phyloP scores from a whole-genome alignment of 2,329 filamentous ascomycete genomes.

The Claviceps digitariae region DNA sequence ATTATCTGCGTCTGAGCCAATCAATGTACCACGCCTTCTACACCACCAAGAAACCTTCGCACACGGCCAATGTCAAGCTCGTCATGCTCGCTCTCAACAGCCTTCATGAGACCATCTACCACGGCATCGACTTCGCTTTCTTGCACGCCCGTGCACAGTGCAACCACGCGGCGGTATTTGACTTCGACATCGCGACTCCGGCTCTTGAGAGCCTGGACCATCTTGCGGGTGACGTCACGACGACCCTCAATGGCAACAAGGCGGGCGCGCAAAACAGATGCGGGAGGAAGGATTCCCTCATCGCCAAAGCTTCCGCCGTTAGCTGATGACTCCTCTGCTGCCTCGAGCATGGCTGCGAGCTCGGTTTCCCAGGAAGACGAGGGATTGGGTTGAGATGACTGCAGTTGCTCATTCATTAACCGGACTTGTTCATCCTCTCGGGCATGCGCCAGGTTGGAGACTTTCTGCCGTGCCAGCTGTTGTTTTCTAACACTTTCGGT shows the following conservation, averaged over 20 bases:
- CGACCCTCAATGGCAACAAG: constrained; percentile 57
- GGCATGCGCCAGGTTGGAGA: constrained; percentile 64
- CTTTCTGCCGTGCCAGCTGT: constrained; percentile 55
- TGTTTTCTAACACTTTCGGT: constrained; percentile 51
- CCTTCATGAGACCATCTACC: constrained; percentile 66
- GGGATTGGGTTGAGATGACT: constrained; percentile 29
- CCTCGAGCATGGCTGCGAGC: constrained; percentile 32
- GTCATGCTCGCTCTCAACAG: constrained; percentile 74
- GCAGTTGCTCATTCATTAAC: constrained; percentile 27
- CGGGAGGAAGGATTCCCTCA: constrained; percentile 39
- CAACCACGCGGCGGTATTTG: constrained; percentile 79
- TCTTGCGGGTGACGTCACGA: constrained; percentile 51
- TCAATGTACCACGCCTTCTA: constrained; percentile 47
- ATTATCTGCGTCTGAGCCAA: no score
- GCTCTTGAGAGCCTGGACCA: constrained; percentile 58
- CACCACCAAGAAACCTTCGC: constrained; percentile 64
- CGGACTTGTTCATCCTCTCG: constrained; percentile 54
- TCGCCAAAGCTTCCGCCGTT: constrained; percentile 22
- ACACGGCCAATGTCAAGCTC: constrained; percentile 67
- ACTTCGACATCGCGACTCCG: constrained; percentile 73
- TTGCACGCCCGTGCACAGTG: constrained; percentile 68
- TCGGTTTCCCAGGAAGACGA: constrained; percentile 41
- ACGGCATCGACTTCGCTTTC: constrained; percentile 70
- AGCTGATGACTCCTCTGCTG: constrained; percentile 22
- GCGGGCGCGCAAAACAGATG: constrained; percentile 49